Evolutionary conservation across 495 filamentous ascomycete genomes (phyloP), one percentile per base, ranked within the genome.

Genomic region (Aspergillus steynii): DNA sequence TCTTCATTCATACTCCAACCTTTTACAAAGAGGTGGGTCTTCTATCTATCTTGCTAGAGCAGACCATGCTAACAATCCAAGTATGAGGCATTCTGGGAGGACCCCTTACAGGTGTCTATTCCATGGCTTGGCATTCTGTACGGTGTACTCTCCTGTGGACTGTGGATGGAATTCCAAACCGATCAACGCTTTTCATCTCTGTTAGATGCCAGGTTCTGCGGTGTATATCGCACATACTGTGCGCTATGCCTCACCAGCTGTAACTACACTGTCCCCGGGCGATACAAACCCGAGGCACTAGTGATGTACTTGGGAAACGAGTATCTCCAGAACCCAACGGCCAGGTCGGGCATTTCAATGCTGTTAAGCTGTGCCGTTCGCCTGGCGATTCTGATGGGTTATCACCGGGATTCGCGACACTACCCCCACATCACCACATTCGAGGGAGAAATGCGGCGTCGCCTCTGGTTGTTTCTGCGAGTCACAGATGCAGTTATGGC

Each of bases 101-200:
- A 28, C 27, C 50, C 32, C 1, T 29, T 31, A 5, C 3, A 20
- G 15, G 58, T 54, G 1, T 47, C 27, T 32, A n/a, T 49, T 15
- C 25, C 29, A 7, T 60, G 58, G 58, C 58, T 60, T 5, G 58
- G 50, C 3, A 28, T 60, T 7, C n/a, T 60, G n/a, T 54, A 60
- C 29, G 58, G 58, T 2, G 37, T 54, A 2, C n/a, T 60, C 9
- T 53, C 58, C 25, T 60, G 58, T 29, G 58, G 32, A 4, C 50
- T 14, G 3, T 60, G 37, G 32, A 60, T 47, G 25, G 58, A 60
- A 7, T 26, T 46, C 25, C 26, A 5, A 10, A 49, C 42, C 12
- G 27, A 10, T 12, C 34, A 3, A 28, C 25, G 34, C 20, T 46
- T 60, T 37, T 3, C 6, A 3, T 46, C 42, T 8, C 42, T 8